Base-by-base conservation (phyloP, 495 filamentous ascomycete species). In the Usnea hakonensis region DNA sequence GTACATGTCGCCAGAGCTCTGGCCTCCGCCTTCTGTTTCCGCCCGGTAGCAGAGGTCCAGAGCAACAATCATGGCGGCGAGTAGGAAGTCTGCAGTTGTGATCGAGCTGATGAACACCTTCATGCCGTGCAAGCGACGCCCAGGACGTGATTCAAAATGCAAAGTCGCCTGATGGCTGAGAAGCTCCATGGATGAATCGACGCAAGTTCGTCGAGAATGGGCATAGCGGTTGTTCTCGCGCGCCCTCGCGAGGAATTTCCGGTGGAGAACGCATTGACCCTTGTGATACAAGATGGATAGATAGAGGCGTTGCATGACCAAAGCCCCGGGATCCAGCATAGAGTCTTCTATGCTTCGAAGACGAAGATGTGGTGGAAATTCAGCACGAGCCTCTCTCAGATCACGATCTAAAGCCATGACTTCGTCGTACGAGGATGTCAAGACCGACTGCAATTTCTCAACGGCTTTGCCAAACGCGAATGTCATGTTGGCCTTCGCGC, bases 51-150 rank as follows among this genome's bases (percentile, higher is more conserved):
- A 76, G 65, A 96, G 77, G 64, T 95, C 91, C 36, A 96, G 77
- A 65, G 86, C 87, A 23, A 97, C 80, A 60, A 96, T 85, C 90
- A 96, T 96, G 3, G 90, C 88, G 1, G 90, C 91, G 21, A 95
- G 85, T 17, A 96, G 75, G 67, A 93, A 95, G 67, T 97, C 93
- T 30, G 83, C 79, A 54, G 85, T 88, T 21, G 90, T 90, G 5
- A 95, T 80, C 0, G 88, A 88, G 21, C 83, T 90, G 56, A 93
- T 83, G 71, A 87, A 89, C 79, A 82, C 90, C 67, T 85, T 84
- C 72, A 90, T 86, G 26, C 79, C 80, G 59, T 87, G 82, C 44
- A 92, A 73, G 19, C 88, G 81, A 7, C 90, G 89, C 37, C 84
- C 85, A 3, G 87, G 84, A 68, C 88, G 82, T 4, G 83, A 87